Evolutionary conservation across 345 rosid species (phyloP).

Genomic region (Anastatica hierochuntica): DNA sequence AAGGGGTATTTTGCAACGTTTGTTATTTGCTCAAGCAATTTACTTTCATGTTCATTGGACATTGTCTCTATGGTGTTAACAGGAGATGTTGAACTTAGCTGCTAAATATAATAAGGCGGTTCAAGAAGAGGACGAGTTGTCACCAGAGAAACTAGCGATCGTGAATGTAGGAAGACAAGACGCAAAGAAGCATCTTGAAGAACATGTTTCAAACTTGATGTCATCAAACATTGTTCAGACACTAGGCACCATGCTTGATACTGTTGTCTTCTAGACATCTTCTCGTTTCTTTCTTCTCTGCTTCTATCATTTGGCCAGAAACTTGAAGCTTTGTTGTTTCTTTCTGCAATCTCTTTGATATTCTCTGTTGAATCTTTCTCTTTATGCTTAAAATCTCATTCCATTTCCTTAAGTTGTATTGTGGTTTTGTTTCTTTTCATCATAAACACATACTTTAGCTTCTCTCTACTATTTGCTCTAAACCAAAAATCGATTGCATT

Average conservation of each 20-base stretch:
- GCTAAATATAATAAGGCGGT: conserved; percentile 89
- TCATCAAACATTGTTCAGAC: too few relatives aligned
- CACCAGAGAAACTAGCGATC: conserved; percentile 89
- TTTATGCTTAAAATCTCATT: not conserved
- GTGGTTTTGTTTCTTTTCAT: too few relatives aligned
- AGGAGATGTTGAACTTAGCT: conserved; percentile 89
- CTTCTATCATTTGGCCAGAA: not conserved
- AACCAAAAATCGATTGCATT: too few relatives aligned
- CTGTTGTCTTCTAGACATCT: conserved; percentile 61
- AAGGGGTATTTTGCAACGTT: not conserved
- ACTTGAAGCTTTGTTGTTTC: conserved; percentile 8
- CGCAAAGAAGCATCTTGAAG: too few relatives aligned
- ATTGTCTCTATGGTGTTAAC: conserved; percentile 20
- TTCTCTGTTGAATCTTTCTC: not conserved
- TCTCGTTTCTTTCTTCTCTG: not conserved
- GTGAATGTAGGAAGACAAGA: conserved; percentile 95
- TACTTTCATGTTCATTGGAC: not conserved
- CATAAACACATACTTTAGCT: too few relatives aligned
- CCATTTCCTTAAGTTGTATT: conserved; percentile 1
- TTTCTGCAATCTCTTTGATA: not conserved
- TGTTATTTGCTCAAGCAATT: not conserved
- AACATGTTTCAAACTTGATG: too few relatives aligned
- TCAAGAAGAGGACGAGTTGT: conserved; percentile 94
- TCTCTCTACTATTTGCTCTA: too few relatives aligned
- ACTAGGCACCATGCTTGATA: conserved; percentile 98